Base-by-base conservation (phyloP, 371 early-diverging fungal species). In the Polyrhizophydium stewartii region DNA sequence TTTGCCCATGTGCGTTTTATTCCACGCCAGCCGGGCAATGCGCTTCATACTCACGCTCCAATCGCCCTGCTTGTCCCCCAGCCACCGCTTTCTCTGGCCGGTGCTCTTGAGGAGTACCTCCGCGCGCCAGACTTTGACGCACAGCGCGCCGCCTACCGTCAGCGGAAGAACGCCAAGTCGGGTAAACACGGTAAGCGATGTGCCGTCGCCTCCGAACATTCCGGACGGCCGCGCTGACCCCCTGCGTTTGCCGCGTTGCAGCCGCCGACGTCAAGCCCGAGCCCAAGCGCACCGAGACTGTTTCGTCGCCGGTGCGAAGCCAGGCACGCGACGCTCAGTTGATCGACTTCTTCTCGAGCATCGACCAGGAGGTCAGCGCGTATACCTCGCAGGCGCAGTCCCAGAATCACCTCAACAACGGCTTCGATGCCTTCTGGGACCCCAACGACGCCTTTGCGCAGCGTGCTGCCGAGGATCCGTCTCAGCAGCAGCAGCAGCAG, bases 71-170 rank as follows among this genome's bases (percentile, higher is more conserved):
- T 12, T 43, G 55, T 32, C 51, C 32, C 40, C 41, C 16, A 90
- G 87, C 89, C 92, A 2, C 96, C 96, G 13, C 63, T 92, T 43
- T 92, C 93, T 3, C 74, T 96, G 49, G 93, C 88, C 24, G 76
- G 83, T 55, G 88, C 92, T 0, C 72, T 96, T 31, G 93, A 96
- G 74, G 93, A 92, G 31, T 94, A 94, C 70, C 57, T 95, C 30
- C 79, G 83, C 37, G 85, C 87, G 57, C 83, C 88, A 0, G 83
- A 87, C 63, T 85, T 83, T 74, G 87, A 89, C 38, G 66, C 79
- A 13, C 77, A 78, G 37, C 75, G 82, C 55, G 56, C 58, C 40
- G 70, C 74, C 1, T 75, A 77, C 35, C 63, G 69, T 56, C 64
- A 73, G 37, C 66, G 75, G 40, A 75, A 47, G 38, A 12, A 17